Evolutionary conservation across 768 basidiomycete genomes (phyloP), one percentile per base, ranked within the genome.

Genomic region (Piloderma croceum): DNA sequence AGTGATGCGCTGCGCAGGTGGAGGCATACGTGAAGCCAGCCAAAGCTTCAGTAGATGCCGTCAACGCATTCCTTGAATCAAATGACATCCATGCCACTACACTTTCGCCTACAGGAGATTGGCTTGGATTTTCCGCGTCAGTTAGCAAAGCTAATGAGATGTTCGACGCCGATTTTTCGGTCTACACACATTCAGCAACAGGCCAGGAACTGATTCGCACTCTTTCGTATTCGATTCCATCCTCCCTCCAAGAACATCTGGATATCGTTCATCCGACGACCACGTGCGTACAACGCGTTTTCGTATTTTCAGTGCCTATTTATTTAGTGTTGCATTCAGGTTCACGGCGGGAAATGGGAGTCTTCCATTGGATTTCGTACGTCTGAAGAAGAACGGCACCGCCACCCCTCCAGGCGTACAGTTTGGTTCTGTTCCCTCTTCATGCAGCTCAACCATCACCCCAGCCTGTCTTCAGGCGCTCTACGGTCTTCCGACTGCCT

Each of bases 201-300:
- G 62, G 64, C 22, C 46, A 37, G 39, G 34, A 50, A 19, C 45
- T 49, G 21, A 47, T 67, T 22, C 60, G 65, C 34, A 65, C 67
- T 3, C 56, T 67, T n/a, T 42, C 48, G 12, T 65, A 64, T 49
- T 65, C 65, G 7, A 48, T 69, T 24, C 68, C 67, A 3, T 33
- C 49, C 12, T 49, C 50, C 12, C 52, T 69, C 6, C 41, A 51
- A 25, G 44, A 43, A 2, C 56, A 61, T 36, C 46, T 69, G 38
- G 47, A 59, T 20, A 32, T 59, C 7, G 49, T 69, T n/a, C 57
- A 61, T 39, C 62, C 62, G 4, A 61, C 53, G 10, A 48, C 44
- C n/a, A 39, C 48, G 10, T 52, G 27, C 35, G 51, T 37, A 7
- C 18, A 19, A 31, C 32, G 12, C 13, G 12, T 23, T 3, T 33